Evolutionary conservation across 331 rosid species (phyloP).

Genomic region (Arachis monticola): DNA sequence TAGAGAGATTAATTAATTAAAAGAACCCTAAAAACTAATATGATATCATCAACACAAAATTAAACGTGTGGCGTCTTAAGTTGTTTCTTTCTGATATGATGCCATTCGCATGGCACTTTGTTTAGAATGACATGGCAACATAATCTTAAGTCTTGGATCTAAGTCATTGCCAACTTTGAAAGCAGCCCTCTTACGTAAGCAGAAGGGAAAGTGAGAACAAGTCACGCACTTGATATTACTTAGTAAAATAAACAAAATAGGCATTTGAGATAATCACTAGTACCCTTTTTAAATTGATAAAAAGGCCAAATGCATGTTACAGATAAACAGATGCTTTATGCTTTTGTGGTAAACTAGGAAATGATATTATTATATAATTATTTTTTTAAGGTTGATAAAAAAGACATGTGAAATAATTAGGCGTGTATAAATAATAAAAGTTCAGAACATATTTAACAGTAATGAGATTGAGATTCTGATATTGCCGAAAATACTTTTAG

Average conservation of each 20-base stretch:
- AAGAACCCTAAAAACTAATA: constrained; percentile 35
- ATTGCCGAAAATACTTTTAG: too few relatives aligned
- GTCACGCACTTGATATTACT: constrained; percentile 36
- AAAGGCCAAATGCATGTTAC: constrained; percentile 16
- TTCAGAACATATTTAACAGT: too few relatives aligned
- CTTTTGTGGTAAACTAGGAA: constrained; percentile 37
- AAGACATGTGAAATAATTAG: too few relatives aligned
- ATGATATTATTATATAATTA: neutral
- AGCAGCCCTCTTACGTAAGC: constrained; percentile 39
- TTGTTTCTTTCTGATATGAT: constrained; percentile 28
- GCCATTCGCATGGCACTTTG: constrained; percentile 24
- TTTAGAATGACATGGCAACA: constrained; percentile 46
- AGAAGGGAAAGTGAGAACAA: constrained; percentile 46
- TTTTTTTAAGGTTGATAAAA: neutral
- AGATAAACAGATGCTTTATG: constrained; percentile 43
- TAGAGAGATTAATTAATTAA: constrained; percentile 20
- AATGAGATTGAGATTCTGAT: too few relatives aligned
- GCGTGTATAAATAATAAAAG: too few relatives aligned
- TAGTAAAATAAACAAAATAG: neutral
- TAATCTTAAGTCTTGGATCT: constrained; percentile 48
- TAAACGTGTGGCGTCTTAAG: constrained; percentile 43
- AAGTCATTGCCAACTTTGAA: constrained; percentile 47
- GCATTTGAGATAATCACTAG: constrained; percentile 46
- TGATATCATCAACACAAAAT: constrained; percentile 13
- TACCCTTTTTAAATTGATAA: constrained; percentile 6